These are phyloP conservation scores for Ustilago esculenta DNA, from an alignment of 1,284 basidiomycete genomes.

Conservation along the genomic window DNA sequence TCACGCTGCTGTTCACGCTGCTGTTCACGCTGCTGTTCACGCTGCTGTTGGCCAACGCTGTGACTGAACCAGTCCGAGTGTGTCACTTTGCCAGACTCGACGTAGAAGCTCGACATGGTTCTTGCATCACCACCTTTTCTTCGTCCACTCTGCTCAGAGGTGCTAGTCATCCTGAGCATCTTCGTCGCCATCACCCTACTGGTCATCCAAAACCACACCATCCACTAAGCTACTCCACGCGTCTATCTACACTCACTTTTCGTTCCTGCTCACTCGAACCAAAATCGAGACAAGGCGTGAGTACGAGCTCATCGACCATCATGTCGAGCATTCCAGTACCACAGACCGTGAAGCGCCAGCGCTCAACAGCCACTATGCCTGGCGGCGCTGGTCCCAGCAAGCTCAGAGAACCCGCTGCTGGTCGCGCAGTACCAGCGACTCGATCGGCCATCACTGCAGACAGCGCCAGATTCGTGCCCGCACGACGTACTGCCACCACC, in stretches of 20 bases:
- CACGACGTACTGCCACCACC: constrained; percentile 29
- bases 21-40: too few species aligned
- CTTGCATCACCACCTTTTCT: neutral
- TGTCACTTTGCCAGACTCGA: neutral
- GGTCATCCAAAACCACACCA: neutral
- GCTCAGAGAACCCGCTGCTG: constrained; percentile 27
- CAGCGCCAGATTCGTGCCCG: constrained; percentile 29
- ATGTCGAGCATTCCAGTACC: constrained; percentile 51
- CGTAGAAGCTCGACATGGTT: neutral
- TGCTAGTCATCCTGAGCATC: neutral
- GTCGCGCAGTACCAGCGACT: constrained; percentile 17
- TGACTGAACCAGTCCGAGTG: neutral
- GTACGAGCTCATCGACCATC: neutral
- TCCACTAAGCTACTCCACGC: too few species aligned
- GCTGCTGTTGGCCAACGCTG: neutral
- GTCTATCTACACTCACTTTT: neutral
- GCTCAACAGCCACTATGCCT: constrained; percentile 23
- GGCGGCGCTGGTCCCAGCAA: constrained; percentile 38
- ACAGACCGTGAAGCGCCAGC: constrained; percentile 47
- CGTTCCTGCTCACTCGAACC: too few species aligned
- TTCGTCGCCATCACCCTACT: too few species aligned
- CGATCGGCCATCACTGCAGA: constrained; percentile 30
- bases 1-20: too few species aligned
- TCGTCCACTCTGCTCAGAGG: too few species aligned
- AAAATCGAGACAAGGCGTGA: too few species aligned